Evolutionary conservation across 2,329 filamentous ascomycete genomes (phyloP), one percentile per base, ranked within the genome.

Genomic region (Trichoderma sp.): DNA sequence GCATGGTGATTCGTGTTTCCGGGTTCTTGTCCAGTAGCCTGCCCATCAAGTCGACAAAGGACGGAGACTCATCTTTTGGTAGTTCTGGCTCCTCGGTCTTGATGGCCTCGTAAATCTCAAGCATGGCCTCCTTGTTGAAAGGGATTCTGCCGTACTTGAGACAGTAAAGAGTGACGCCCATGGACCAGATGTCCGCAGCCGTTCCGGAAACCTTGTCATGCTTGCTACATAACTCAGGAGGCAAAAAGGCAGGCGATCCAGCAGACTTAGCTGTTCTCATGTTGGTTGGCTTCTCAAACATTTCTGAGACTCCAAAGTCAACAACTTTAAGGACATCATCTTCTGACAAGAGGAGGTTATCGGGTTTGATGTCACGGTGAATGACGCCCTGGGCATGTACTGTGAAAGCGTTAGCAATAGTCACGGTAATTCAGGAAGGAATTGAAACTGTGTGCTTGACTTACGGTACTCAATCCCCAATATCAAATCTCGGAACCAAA

Each of bases 271-370:
- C 92, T 0, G 95, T 98, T 82, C 91, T 92, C 97, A 98, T 98
- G 63, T 94, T 90, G 2, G 93, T 88, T 3, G 86, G 81, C 83
- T 97, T 98, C 81, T 96, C 93, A 79, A 99, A 99, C 92, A 99
- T 98, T 82, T 99, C 96, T 1, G 96, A 98, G 8, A 98, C 97
- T n/a, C 97, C 97, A 87, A 99, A 99, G 83, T 98, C 97, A 71
- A 97, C 95, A 78, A 99, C 93, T 83, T 98, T 99, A 71, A 99
- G 90, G n/a, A 98, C 92, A 80, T 98, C 93, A 74, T 98, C 95
- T 45, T 93, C 90, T 0, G 95, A 98, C 53, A 99, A 87, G 8
- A 99, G 89, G 71, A 97, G 93, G 80, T 99, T 99, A 83, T 98
- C 97, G 0, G 97, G 97, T 84, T 99, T 99, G 86, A 99, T 98